Evolutionary conservation across 257 asterid genomes (phyloP), one percentile per base, ranked within the genome.

Genomic region (Jasminum sambac): DNA sequence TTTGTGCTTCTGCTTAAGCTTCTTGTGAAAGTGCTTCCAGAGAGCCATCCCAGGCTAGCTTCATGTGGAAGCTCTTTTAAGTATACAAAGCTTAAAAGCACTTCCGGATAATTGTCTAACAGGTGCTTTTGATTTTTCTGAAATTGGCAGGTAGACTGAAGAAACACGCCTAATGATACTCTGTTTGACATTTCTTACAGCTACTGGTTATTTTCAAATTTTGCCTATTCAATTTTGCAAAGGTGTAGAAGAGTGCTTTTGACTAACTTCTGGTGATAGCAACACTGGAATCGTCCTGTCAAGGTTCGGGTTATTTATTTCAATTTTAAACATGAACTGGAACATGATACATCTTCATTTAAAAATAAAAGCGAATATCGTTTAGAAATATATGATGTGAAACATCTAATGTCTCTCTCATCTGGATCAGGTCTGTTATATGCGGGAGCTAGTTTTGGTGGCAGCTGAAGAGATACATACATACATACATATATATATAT

Each of bases 251-350:
- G 61, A 39, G 46, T 71, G 70, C 67, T 57, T 70, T 61, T 60
- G 63, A 63, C 85, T 70, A 72, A 78, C 83, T 72, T 63, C 73
- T 70, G 76, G 72, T 59, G 77, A 61, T 48, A 58, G 41, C 64
- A 69, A 57, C 72, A 63, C 38, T 30, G 36, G 48, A 63, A 13
- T 46, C 69, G 30, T 48, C 21, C 39, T 34, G 9, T 63, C 74
- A 41, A 81, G 88, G 59, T 50, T 17, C 16, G 59, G 59, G 6
- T 50, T 50, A 50, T 1, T 50, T 50, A 9, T 4, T 7, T 50
- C 17, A 23, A 50, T 24, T 8, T 50, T 11, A 6, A 50, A 50
- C 25, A 50, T 39, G 12, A 39, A 39, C 8, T 50, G 24, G 59
- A 50, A 24, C 25, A n/a, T 12, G 8, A 50, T 8, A 39, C 59